Base-by-base conservation (phyloP, 2,329 filamentous ascomycete genomes). In the Phialophora verrucosa region DNA sequence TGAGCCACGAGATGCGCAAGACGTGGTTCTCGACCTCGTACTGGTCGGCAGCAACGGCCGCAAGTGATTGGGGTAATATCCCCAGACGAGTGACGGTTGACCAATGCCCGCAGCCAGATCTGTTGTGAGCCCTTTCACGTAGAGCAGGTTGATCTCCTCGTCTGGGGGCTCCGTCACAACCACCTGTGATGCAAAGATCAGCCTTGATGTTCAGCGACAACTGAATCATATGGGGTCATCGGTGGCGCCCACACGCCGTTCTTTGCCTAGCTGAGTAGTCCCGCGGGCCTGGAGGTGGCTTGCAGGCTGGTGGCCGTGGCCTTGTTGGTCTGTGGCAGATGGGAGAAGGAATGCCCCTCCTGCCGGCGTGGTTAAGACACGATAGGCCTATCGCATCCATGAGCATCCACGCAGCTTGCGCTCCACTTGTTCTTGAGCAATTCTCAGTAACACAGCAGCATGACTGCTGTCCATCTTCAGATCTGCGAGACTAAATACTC, bases 101-200 rank as follows among this genome's bases (percentile, higher is more conserved):
- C 66, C 62, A 68, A 68, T 68, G 66, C 63, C 51, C 32, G 66
- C 59, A 51, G 62, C 62, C 66, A 65, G 59, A 63, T 59, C 66
- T 65, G 63, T 59, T 64, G 65, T 68, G 62, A 65, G 38, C 59
- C 54, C n/a, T 50, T 55, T 64, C 35, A 42, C 57, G 65, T 62
- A 49, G 53, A 56, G 51, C 54, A 59, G 53, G 53, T 54, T 59
- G 64, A 55, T 54, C 54, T 44, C 29, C n/a, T 27, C 55, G 35
- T 31, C 31, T 31, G 31, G 31, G 31, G 31, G 31, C 7, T 8
- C 20, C 32, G 49, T 63, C n/a, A 63, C 31, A 23, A 50, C 27
- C 38, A 49, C 44, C 29, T 50, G 57, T 60, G 60, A 61, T 60
- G 60, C 32, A 58, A 63, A 58, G 61, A 57, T 63, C 50, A 38